Evolutionary conservation across 805 yeast species (phyloP).

Genomic region (Zygotorulaspora florentina): DNA sequence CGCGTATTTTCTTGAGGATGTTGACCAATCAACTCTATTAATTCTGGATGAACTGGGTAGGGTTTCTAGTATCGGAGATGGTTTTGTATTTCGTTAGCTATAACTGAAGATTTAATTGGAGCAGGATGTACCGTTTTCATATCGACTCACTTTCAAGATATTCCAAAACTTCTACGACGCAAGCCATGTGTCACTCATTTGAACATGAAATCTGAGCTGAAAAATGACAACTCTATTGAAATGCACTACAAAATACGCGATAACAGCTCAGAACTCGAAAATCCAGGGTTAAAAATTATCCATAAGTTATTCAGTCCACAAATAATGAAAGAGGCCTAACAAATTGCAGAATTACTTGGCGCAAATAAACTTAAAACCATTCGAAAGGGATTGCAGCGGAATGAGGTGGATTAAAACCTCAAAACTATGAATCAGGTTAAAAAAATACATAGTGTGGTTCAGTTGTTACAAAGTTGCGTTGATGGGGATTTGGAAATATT

Average conservation of each 20-base stretch:
- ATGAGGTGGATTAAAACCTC: slow-evolving; percentile 3
- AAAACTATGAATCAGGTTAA: slow-evolving; percentile 19
- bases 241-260: slow-evolving; percentile 33
- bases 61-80: slow-evolving; percentile 49
- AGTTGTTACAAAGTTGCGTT: slow-evolving; percentile 20
- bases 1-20: slow-evolving; percentile 41
- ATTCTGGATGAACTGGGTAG: slow-evolving; percentile 56
- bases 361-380: slow-evolving; percentile 1
- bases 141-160: slow-evolving; percentile 44
- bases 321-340: slow-evolving; percentile 29
- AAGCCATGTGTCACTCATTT: slow-evolving; percentile 37
- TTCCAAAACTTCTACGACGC: slow-evolving; percentile 36
- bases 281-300: slow-evolving; percentile 35
- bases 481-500: slow-evolving; percentile 13
- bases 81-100: slow-evolving; percentile 49
- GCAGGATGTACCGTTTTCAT: slow-evolving; percentile 35
- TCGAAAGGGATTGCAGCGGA: slow-evolving; percentile 8
- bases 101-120: slow-evolving; percentile 37
- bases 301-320: slow-evolving; percentile 22
- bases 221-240: slow-evolving; percentile 15
- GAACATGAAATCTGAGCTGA: slow-evolving; percentile 35
- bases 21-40: slow-evolving; percentile 35
- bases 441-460: slow-evolving; percentile 28
- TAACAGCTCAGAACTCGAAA: slow-evolving; percentile 24
- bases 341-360: slow-evolving; percentile 21